Conservation (phyloP, 139 green algal genomes). For the Micromonas pusilla region DNA sequence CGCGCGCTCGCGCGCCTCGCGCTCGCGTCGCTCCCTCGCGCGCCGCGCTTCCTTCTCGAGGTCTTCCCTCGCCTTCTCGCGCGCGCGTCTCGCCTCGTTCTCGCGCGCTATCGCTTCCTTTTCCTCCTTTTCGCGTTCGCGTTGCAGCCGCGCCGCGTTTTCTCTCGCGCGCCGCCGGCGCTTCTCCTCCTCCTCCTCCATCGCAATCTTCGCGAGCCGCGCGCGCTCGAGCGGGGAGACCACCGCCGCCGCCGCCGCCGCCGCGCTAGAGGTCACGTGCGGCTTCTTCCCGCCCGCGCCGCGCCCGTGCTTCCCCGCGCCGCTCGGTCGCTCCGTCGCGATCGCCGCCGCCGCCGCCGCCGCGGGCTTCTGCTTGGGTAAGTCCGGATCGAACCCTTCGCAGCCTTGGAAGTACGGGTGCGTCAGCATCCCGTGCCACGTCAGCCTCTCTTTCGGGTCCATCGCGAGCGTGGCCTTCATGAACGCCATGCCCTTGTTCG, state of each 20-base stretch:
- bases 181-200: not conserved
- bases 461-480: slow-evolving; percentile 44
- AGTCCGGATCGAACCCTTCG: no score
- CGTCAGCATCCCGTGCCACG: slow-evolving; percentile 38
- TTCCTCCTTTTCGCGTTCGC: not conserved
- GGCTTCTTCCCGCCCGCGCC: no score
- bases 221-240: no score
- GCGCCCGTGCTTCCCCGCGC: no score
- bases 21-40: not conserved
- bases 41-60: not conserved
- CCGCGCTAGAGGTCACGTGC: no score
- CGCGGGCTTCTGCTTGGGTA: no score
- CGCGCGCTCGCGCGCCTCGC: no score
- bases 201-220: not conserved
- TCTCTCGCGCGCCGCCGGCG: not conserved
- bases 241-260: no score
- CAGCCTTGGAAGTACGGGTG: slow-evolving; percentile 59
- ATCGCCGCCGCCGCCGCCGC: no score
- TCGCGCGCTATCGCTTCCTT: not conserved
- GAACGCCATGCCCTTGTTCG: slow-evolving; percentile 47
- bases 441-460: slow-evolving; percentile 21
- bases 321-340: no score
- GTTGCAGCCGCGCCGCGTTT: not conserved
- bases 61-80: no score
- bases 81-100: not conserved